Base-by-base conservation (phyloP, 805 yeast genomes). In the Wickerhamiella vanderwaltii region DNA sequence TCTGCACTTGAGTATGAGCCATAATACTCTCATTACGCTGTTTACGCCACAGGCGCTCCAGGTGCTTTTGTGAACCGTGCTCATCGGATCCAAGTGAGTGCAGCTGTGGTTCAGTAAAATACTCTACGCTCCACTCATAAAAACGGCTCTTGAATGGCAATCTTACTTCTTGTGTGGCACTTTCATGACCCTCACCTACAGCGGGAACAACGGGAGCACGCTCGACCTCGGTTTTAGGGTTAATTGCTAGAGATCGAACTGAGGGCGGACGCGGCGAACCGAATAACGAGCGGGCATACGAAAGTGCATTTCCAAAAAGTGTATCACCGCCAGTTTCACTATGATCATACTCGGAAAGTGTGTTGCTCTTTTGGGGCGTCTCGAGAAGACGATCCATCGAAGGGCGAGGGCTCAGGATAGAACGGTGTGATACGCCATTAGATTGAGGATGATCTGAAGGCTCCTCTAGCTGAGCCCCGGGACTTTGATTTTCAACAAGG, bases 41-140 rank as follows among this genome's bases (percentile, higher is more conserved):
- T 48, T 94, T 70, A 51, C 95, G 70, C 97, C 97, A 91, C 18
- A 83, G 61, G 44, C 93, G 67, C 49, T 75, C 77, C 26, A 82
- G 75, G 52, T 83, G 84, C 48, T 83, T 87, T 45, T 78, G 74
- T 43, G 95, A 83, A 0, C 97, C 97, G 0, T 94, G 91, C 57
- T 86, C 95, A 51, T 88, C 96, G 13, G 75, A 62, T 51, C 88
- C 96, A 41, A 73, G 71, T 44, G 75, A 77, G 9, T 83, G 76
- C 79, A 87, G 79, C 56, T 88, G 97, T 0, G 98, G 96, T 55
- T 87, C 97, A 54, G 87, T 94, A 64, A 88, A 91, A 55, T 86
- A 87, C 58, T 91, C 98, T 45, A 84, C 73, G 38, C 65, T 52
- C 65, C 67, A 62, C 31, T 65, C 65, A 43, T 63, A 55, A 51